phyloP scores from a whole-genome alignment of 2,329 filamentous ascomycete genomes.

The Cadophora malorum region DNA sequence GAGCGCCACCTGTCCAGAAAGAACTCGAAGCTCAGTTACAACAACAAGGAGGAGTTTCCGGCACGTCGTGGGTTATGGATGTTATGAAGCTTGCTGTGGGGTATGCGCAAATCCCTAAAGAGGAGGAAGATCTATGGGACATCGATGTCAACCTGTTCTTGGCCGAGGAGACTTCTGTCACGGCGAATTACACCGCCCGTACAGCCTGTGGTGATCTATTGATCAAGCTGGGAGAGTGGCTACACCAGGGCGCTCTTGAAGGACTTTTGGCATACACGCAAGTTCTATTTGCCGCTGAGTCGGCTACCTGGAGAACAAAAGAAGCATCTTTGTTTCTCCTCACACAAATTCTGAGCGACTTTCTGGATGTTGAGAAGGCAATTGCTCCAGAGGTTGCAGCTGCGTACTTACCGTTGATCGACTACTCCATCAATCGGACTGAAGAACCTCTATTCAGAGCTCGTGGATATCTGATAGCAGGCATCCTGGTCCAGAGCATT shows the following conservation, averaged over 20 bases:
- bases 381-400: conserved; percentile 73
- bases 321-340: conserved; percentile 87
- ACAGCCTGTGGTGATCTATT: conserved; percentile 91
- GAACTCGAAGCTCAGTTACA: conserved; percentile 84
- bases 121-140: conserved; percentile 96
- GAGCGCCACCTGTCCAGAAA: conserved; percentile 85
- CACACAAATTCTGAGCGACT: conserved; percentile 83
- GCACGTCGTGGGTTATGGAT: conserved; percentile 82
- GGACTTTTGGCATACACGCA: conserved; percentile 80
- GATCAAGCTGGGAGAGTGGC: conserved; percentile 92
- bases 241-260: conserved; percentile 76
- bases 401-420: conserved; percentile 81
- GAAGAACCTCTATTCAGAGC: conserved; percentile 82
- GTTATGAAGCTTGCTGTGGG: conserved; percentile 84
- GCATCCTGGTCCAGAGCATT: conserved; percentile 75
- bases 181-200: conserved; percentile 93
- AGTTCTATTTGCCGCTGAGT: conserved; percentile 68
- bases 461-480: conserved; percentile 85
- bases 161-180: conserved; percentile 92
- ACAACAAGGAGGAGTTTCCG: conserved; percentile 62
- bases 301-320: conserved; percentile 64
- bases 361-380: conserved; percentile 75
- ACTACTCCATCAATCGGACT: conserved; percentile 72
- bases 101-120: conserved; percentile 88
- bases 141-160: conserved; percentile 96